Base-by-base conservation (phyloP, 1,284 basidiomycete species). In the Filobasidium uniguttulatum region DNA sequence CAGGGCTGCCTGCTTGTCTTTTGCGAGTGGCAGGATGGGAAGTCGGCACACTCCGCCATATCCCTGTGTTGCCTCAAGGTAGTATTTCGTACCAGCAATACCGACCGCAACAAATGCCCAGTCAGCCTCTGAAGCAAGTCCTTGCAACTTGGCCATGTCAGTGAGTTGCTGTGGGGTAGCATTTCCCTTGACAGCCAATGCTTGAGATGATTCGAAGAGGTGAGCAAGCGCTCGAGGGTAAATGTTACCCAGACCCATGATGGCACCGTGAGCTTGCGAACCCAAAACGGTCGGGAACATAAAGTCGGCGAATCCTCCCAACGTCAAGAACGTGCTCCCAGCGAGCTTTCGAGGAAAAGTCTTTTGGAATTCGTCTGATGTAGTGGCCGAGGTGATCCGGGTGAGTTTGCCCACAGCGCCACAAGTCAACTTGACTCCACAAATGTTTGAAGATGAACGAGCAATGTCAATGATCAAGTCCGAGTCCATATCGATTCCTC, bases 371-470 rank as follows among this genome's bases (percentile, higher is more conserved):
- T 71, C 67, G 3, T 75, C 60, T n/a, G 73, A 69, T 17, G 80
- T 75, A 5, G 86, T 78, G 4, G 75, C 73, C 28, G 78, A 79
- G 38, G 81, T 79, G 57, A 93, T 82, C 43, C 88, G 77, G 22
- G 83, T 85, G 58, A 90, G 75, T 70, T 93, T 93, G 49, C 88
- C 88, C 53, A 93, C 83, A 56, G 83, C 84, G 36, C 85, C 86
- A 62, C 88, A 91, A 26, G 86, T 90, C 57, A 90, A 76, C 69
- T 91, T 93, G 54, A 89, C 81, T 28, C 88, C 88, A 61, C 77
- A 81, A 49, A 72, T 69, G 63, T 73, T 73, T 53, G 64, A 55
- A 23, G 67, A 68, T 48, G 60, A 78, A 22, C 65, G 66, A 2
- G 85, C 85, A 46, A 93, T 77, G 58, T 87, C 82, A 17, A 76